Evolutionary conservation across 1,284 basidiomycete species (phyloP), one percentile per base, ranked within the genome.

Genomic region (Ceratobasidium sp.): DNA sequence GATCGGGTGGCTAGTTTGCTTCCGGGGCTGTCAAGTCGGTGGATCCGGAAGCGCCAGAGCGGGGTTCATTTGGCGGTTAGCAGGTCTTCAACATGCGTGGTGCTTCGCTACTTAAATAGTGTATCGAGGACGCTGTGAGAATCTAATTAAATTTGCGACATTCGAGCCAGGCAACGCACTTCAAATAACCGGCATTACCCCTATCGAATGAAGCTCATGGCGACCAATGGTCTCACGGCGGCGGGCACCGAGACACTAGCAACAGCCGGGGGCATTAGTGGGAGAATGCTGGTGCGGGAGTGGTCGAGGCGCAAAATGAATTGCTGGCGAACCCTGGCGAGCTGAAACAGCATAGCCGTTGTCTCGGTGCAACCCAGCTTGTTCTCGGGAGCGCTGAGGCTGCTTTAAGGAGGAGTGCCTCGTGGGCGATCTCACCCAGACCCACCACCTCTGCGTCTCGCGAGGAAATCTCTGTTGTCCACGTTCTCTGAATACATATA

Each of bases 21-120:
- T 70, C 65, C 65, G 65, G 41, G 9, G 57, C 3, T 10, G 30
- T 32, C 30, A n/a, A 8, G n/a, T n/a, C n/a, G 55, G 8, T 14
- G 14, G 55, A 57, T 57, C 30, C n/a, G 18, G 57, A 59, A 41
- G 14, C 53, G 64, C 36, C 64, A 48, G 34, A 36, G 65, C 65
- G 53, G 65, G 65, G 64, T 67, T 70, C 65, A 69, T 58, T 70
- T 58, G 65, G 52, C 39, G 59, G 43, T 32, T 30, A 10, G 23
- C 12, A 18, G 18, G 52, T 21, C 28, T 30, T 70, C 48, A 16
- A 45, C n/a, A 41, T 67, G 36, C 21, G 34, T 39, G 21, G 16
- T 59, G 36, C 39, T 21, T 43, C 39, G 30, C 18, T n/a, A n/a
- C n/a, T n/a, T n/a, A n/a, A n/a, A n/a, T 45, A 41, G 30, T 39